phyloP scores from a whole-genome alignment of 2,329 filamentous ascomycete genomes.

The Ophiostoma pallidulum region DNA sequence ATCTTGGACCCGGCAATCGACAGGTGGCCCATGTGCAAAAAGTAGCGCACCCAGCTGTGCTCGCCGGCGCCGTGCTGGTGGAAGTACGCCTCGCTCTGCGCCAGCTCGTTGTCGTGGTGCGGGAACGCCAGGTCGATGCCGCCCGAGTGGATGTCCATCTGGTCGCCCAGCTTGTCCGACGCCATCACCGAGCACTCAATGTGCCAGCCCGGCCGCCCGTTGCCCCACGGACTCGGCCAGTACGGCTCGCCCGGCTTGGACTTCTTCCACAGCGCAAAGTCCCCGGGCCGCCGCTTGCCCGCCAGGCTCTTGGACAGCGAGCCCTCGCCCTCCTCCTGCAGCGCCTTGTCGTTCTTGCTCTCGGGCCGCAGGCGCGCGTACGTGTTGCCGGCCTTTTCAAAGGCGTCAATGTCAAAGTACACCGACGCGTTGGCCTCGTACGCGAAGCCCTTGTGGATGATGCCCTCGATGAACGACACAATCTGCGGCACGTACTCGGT shows the following conservation, averaged over 20 bases:
- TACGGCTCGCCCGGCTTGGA: constrained; percentile 39
- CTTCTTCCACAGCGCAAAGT: constrained; percentile 61
- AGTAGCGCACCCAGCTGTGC: constrained; percentile 58
- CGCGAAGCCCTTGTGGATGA: constrained; percentile 56
- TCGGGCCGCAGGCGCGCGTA: constrained; percentile 63
- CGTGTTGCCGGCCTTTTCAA: constrained; percentile 52
- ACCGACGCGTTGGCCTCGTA: constrained; percentile 57
- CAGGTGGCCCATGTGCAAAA: constrained; percentile 61
- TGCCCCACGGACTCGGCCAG: constrained; percentile 60
- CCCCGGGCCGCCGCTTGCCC: constrained; percentile 52
- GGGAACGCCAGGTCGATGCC: constrained; percentile 52
- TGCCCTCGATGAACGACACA: constrained; percentile 49
- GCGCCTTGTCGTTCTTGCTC: constrained; percentile 54
- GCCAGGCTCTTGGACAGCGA: constrained; percentile 47
- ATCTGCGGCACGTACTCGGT: constrained; percentile 61
- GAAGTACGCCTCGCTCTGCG: constrained; percentile 64
- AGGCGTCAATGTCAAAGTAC: constrained; percentile 63
- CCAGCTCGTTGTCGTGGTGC: constrained; percentile 54
- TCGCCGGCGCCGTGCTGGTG: constrained; percentile 24
- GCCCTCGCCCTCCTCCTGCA: constrained; percentile 60
- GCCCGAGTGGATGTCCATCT: constrained; percentile 63
- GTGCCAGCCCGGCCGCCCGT: constrained; percentile 62
- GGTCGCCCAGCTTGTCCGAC: constrained; percentile 52
- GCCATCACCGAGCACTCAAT: constrained; percentile 70
- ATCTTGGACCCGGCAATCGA: constrained; percentile 48